Evolutionary conservation across 768 basidiomycete species (phyloP), one percentile per base, ranked within the genome.

Genomic region (Solioccasus polychromus): DNA sequence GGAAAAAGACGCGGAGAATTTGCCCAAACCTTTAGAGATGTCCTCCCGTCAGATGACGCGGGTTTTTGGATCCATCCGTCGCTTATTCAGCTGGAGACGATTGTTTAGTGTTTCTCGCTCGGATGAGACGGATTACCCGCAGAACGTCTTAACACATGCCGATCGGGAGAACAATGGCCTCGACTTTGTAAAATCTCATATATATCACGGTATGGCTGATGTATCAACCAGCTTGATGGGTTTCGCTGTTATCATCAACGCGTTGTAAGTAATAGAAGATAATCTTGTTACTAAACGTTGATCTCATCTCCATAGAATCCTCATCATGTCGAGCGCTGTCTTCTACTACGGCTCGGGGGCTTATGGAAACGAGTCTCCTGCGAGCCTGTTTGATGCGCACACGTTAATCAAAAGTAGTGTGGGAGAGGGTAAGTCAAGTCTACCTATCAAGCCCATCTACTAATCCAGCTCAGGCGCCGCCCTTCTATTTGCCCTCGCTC

Each of bases 161-260:
- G 79, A 87, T 28, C 67, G 74, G 52, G 70, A 79, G 52, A 83
- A 86, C 55, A 80, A 80, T 51, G 48, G 73, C 1, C 67, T 77
- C 14, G 60, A 57, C 29, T 83, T 88, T 48, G 67, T 88, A 17
- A 69, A 61, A 22, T 74, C 80, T 0, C 87, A 90, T 61, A 64
- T 89, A 22, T 76, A 75, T 47, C 83, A 88, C 48, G 80, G 78
- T 1, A 76, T 78, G 55, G 67, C 78, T 42, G 87, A 94, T 57
- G 71, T 92, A 12, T 75, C 80, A 20, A 59, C 72, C 23, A 83
- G 80, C 55, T 68, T 97, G 31, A 71, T 95, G 24, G 86, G 88
- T 0, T 82, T 95, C 58, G 93, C 94, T 0, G 80, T 95, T 15
- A 68, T 90, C 22, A 92, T 95, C 63, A 97, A 97, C 64, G 79